Evolutionary conservation across 768 basidiomycete genomes (phyloP).

Genomic region (Suillus plorans): DNA sequence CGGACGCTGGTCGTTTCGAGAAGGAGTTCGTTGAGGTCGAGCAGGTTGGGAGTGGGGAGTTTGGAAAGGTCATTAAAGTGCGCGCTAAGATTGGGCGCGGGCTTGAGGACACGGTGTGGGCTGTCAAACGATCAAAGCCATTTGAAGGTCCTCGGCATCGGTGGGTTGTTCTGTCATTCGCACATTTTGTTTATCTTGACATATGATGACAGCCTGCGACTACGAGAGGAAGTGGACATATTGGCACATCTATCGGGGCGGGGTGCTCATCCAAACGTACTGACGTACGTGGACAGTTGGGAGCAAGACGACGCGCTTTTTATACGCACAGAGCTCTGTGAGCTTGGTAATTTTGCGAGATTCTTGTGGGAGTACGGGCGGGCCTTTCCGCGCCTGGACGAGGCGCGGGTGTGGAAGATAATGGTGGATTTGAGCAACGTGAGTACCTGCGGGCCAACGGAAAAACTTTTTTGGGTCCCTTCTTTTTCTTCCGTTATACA

Average conservation of each 20-base stretch:
- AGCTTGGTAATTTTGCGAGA: conserved; percentile 84
- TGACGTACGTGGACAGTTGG: conserved; percentile 93
- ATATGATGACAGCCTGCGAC: conserved; percentile 55
- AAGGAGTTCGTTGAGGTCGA: conserved; percentile 79
- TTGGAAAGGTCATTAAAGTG: conserved; percentile 90
- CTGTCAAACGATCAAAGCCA: conserved; percentile 92
- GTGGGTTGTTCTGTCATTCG: conserved; percentile 42
- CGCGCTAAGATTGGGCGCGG: conserved; percentile 53
- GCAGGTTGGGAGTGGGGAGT: conserved; percentile 87
- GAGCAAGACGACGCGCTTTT: conserved; percentile 86
- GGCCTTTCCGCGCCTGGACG: conserved; percentile 80
- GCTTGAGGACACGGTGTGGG: conserved; percentile 56
- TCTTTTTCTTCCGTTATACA: conserved; percentile 5
- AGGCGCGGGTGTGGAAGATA: conserved; percentile 95
- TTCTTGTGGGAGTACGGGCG: conserved; percentile 93
- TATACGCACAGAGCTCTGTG: conserved; percentile 95
- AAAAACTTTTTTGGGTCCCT: conserved; percentile 7
- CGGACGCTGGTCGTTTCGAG: conserved; percentile 69
- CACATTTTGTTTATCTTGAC: conserved; percentile 12
- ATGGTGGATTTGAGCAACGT: conserved; percentile 87
- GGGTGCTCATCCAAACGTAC: conserved; percentile 72
- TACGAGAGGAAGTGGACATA: conserved; percentile 93
- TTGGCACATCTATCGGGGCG: conserved; percentile 68
- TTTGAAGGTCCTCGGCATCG: conserved; percentile 91
- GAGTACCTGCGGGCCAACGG: conserved; percentile 33